Evolutionary conservation across 2,329 filamentous ascomycete genomes (phyloP), one percentile per base, ranked within the genome.

Genomic region (Diplodia sapinea): DNA sequence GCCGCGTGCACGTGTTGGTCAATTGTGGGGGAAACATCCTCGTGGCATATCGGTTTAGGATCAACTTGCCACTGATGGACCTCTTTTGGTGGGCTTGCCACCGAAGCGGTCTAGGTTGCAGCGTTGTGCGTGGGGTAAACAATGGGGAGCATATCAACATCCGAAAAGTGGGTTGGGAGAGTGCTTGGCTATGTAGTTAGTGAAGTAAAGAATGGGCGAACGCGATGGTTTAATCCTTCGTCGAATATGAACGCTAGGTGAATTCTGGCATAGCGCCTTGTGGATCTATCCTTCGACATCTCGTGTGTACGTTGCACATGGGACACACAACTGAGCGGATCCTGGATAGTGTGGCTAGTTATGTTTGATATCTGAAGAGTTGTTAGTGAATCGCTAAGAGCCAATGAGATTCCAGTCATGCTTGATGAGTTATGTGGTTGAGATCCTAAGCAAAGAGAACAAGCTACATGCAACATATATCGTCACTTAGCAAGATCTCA

Each of bases 11-110:
- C n/a, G 40, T n/a, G 17, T 20, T 47, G 43, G 43, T 20, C 20
- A 20, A 20, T 47, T n/a, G 20, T 47, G 7, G 43, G 43, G 17
- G 43, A 47, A 7, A n/a, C 9, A 47, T 7, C 43, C 36, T 47
- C 43, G 43, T 20, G 11, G 17, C 13, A 47, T 47, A n/a, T 43
- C 40, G 26, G 9, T 20, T 20, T 47, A n/a, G n/a, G 43, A 20
- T 47, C n/a, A 47, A 47, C 43, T 47, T 47, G 43, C 43, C 43
- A 47, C 43, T 47, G 43, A 47, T 47, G 8, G n/a, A 47, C 43
- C 20, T 47, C 20, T n/a, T 20, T 8, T 20, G 43, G 6, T 20
- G n/a, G 43, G 17, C n/a, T 47, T 20, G 43, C 43, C 43, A 47
- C 43, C 20, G n/a, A 47, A 47, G 43, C 43, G 43, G 43, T 47